Percentiles rank a stretch among this genome's conserved stretches.
Evolutionary conservation across 176 grass and related monocot species (phyloP).

Genomic region (Panicum miliaceum): DNA sequence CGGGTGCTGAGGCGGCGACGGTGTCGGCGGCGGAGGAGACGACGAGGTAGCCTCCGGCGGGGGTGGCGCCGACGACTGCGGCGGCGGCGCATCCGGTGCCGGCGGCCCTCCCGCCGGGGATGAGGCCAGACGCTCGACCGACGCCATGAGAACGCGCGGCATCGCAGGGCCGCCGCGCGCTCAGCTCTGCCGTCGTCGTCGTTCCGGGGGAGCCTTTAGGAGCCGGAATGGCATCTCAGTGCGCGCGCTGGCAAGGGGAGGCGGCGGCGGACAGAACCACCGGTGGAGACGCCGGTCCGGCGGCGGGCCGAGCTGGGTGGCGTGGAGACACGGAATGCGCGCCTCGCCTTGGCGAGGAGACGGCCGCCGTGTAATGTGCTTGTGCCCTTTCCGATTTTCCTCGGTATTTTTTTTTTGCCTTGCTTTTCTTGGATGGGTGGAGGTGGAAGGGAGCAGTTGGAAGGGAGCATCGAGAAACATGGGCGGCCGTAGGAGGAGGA

Average conservation of each 20-base stretch:
- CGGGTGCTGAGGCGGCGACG: neutral
- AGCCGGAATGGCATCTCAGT: slow-evolving; percentile 23
- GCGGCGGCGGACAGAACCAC: slow-evolving; percentile 19
- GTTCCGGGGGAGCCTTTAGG: slow-evolving; percentile 2
- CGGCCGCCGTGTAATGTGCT: slow-evolving; percentile 30
- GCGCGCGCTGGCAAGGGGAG: neutral
- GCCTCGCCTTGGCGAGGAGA: slow-evolving; percentile 35
- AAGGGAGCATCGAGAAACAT: slow-evolving; percentile 22
- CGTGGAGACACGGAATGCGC: slow-evolving; percentile 41
- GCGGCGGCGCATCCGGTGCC: neutral
- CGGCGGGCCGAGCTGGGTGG: neutral
- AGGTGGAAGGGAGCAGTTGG: slow-evolving; percentile 29
- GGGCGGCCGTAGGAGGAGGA: slow-evolving; percentile 38
- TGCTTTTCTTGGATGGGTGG: slow-evolving; percentile 50
- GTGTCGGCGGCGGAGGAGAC: slow-evolving; percentile 8
- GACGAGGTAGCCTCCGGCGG: neutral
- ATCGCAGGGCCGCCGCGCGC: slow-evolving; percentile 36
- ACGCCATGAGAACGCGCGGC: slow-evolving; percentile 56
- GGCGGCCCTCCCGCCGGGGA: slow-evolving; percentile 35
- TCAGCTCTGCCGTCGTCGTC: slow-evolving; percentile 14
- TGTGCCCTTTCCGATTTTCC: slow-evolving; percentile 17
- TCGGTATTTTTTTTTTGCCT: neutral
- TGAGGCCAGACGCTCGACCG: slow-evolving; percentile 1
- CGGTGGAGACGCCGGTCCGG: neutral
- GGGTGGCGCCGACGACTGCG: slow-evolving; percentile 5